Conservation (phyloP, 345 rosid genomes). For the Pugionium dolabratum region DNA sequence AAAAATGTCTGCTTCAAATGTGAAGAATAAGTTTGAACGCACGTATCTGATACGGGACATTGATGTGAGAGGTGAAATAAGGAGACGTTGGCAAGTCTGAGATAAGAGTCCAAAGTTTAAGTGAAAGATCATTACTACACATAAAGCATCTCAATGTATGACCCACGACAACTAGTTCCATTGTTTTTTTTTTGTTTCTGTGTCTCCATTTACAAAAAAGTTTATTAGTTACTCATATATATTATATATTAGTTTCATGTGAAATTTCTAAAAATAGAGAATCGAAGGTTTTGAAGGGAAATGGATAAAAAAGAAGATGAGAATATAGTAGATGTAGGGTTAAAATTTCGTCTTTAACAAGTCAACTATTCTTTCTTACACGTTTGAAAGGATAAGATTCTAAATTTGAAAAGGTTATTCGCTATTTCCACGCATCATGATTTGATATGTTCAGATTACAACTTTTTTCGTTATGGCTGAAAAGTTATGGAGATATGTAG, state of each 20-base stretch:
- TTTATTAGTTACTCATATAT: constrained; percentile 24
- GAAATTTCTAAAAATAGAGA: constrained; percentile 39
- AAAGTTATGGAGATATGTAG: too few species aligned
- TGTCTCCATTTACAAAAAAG: constrained; percentile 13
- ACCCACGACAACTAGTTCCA: constrained; percentile 43
- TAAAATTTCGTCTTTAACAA: constrained; percentile 26
- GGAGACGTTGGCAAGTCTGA: constrained; percentile 30
- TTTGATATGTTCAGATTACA: constrained; percentile 13
- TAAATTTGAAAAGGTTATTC: constrained; percentile 18
- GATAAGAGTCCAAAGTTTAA: constrained; percentile 39
- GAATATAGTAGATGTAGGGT: constrained; percentile 36
- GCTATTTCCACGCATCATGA: constrained; percentile 30
- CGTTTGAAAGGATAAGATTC: constrained; percentile 19
- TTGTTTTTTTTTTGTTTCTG: constrained; percentile 24
- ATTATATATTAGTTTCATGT: constrained; percentile 22
- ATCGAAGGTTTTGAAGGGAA: constrained; percentile 13
- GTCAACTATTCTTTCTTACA: constrained; percentile 32
- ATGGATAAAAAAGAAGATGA: background rate
- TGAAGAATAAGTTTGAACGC: constrained; percentile 4
- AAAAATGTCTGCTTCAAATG: background rate
- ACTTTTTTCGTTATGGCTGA: background rate
- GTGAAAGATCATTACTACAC: constrained; percentile 35
- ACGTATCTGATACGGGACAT: constrained; percentile 14
- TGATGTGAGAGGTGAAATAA: constrained; percentile 36
- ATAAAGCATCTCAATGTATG: constrained; percentile 40